Base-by-base conservation (phyloP, 441 rosid species). In the Bocquillonia castaneifolia region DNA sequence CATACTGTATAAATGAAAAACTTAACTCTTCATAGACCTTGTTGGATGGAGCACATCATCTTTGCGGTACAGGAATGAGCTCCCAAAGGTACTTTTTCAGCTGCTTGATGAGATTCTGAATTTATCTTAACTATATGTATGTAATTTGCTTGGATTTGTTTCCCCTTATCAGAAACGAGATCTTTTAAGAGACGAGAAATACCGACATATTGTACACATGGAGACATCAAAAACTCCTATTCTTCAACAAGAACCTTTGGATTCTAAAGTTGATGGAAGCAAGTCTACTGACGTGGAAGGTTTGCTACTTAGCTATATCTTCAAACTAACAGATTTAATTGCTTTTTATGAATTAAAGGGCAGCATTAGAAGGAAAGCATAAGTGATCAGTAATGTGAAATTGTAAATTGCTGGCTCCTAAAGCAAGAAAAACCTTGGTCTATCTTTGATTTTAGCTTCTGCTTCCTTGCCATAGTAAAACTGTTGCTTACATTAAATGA, bases 41-140 rank as follows among this genome's bases (percentile, higher is more conserved):
- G 98, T 90, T 5, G 98, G 98, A 48, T 91, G 98, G 98, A 84
- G 98, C 69, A 89, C 98, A 70, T 85, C 97, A 23, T 93, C 97
- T 50, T 74, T 93, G 18, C 71, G 96, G 51, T 88, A 57, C 53
- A 72, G 39, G 57, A 69, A 55, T 56, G 86, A 91, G 80, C 96
- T 93, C 69, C 98, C 97, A 66, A 84, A 85, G 94, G 97, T 89
- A 77, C 51, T 56, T 34, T 22, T 62, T 28, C 17, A 40, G 54
- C 47, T 17, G 64, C 67, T 68, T 32, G 40, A 40, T 69, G 40
- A 57, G 58, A 57, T 39, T 68, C 59, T 69, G 23, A 58, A 25
- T 56, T 32, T 12, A 47, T 68, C 10, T 55, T 70, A 59, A 73
- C 61, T 51, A 47, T 69, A 55, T 63, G 65, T 39, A 32, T 59